Conservation (phyloP, 148 eudicot species). For the Mesembryanthemum crystallinum region DNA sequence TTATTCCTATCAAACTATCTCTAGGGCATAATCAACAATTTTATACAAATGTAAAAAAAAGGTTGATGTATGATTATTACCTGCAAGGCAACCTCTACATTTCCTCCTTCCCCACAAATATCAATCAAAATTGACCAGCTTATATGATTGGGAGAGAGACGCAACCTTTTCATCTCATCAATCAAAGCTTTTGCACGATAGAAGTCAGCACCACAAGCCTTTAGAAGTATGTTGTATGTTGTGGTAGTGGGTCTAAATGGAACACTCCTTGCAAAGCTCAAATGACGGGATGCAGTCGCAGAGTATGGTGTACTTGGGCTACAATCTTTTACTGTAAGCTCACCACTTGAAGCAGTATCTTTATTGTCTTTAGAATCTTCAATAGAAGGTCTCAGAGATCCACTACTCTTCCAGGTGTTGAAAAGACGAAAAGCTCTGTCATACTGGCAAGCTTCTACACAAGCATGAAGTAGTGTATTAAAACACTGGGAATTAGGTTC, state of each 20-base stretch:
- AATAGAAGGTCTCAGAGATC: conserved; percentile 24
- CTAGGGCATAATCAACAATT: not conserved
- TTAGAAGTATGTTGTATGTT: conserved; percentile 84
- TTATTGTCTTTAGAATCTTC: conserved; percentile 19
- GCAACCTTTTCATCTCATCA: conserved; percentile 68
- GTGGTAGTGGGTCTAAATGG: conserved; percentile 74
- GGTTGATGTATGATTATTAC: conserved; percentile 32
- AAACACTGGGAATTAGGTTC: conserved; percentile 83
- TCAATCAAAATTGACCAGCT: conserved; percentile 87
- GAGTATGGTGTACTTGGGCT: conserved; percentile 16
- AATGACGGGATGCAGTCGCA: conserved; percentile 25
- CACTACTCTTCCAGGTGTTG: conserved; percentile 60
- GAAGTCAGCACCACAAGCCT: conserved; percentile 89
- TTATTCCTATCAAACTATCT: no score
- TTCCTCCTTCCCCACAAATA: conserved; percentile 63
- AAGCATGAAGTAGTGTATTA: conserved; percentile 90
- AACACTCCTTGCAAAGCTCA: conserved; percentile 38
- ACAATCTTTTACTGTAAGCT: conserved; percentile 21
- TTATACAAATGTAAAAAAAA: not conserved
- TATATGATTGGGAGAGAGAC: conserved; percentile 80
- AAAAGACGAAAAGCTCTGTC: conserved; percentile 90
- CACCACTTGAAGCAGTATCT: conserved; percentile 11
- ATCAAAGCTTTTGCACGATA: conserved; percentile 71
- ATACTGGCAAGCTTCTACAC: conserved; percentile 83
- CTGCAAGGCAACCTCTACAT: conserved; percentile 67